A percentile compares a stretch with the other conserved stretches of the same genome.
Evolutionary conservation across 176 grass and related monocot genomes (phyloP).

Genomic region (Tillandsia fasciculata): DNA sequence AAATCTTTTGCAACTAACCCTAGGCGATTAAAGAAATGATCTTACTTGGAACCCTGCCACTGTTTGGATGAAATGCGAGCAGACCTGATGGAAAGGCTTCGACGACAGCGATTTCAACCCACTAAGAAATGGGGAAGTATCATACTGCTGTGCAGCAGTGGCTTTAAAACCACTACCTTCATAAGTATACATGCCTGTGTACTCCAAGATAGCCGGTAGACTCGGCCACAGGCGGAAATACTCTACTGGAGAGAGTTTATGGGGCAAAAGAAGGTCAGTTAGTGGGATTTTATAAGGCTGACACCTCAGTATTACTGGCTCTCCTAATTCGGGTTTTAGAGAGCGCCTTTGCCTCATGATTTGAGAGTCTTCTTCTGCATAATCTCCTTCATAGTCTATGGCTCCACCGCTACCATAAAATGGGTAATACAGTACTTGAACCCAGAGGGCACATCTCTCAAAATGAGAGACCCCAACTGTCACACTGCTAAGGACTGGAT

Average conservation of each 20-base stretch:
- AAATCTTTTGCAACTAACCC: not conserved
- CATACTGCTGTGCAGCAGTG: constrained; percentile 94
- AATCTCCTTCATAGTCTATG: constrained; percentile 79
- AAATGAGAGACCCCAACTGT: constrained; percentile 98
- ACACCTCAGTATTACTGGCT: constrained; percentile 73
- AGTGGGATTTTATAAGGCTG: constrained; percentile 95
- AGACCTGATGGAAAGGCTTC: constrained; percentile 96
- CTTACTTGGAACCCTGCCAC: constrained; percentile 96
- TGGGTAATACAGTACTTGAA: constrained; percentile 94
- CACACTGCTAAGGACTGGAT: constrained; percentile 90
- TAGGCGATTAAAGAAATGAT: not conserved
- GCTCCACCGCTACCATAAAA: constrained; percentile 61
- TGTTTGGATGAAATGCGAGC: constrained; percentile 89
- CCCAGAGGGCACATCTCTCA: constrained; percentile 91
- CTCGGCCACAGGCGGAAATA: constrained; percentile 95
- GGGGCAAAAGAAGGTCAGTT: constrained; percentile 77
- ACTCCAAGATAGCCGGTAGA: constrained; percentile 87
- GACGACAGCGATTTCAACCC: constrained; percentile 72
- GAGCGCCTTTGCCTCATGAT: constrained; percentile 61
- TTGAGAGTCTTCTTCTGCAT: constrained; percentile 92
- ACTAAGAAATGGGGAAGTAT: constrained; percentile 79
- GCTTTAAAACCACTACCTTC: constrained; percentile 99
- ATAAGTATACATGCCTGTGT: constrained; percentile 82
- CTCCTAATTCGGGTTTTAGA: constrained; percentile 64
- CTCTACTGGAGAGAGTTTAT: constrained; percentile 83